Conservation (phyloP, 495 filamentous ascomycete species). For the Thermochaetoides thermophila region DNA sequence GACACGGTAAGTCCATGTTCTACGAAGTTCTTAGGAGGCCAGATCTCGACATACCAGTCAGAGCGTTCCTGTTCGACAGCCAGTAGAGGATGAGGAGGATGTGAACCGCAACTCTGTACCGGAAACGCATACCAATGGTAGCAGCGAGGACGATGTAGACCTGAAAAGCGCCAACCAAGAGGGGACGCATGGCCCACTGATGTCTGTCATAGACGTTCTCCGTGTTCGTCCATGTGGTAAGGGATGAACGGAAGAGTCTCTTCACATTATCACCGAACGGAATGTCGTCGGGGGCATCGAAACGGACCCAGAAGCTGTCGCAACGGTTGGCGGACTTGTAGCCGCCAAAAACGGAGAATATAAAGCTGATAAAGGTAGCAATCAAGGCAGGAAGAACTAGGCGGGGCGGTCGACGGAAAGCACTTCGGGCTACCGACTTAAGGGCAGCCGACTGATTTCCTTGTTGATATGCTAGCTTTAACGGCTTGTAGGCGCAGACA, state of each 20-base stretch:
- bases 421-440: slow-evolving; percentile 41
- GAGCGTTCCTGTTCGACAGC: slow-evolving; percentile 27
- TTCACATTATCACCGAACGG: slow-evolving; percentile 21
- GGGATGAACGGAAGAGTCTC: slow-evolving; percentile 30
- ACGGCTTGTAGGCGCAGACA: slow-evolving; percentile 49
- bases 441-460: slow-evolving; percentile 37
- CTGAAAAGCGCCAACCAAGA: slow-evolving; percentile 47
- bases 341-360: slow-evolving; percentile 38
- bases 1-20: slow-evolving; percentile 2
- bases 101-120: slow-evolving; percentile 39
- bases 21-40: background rate
- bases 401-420: slow-evolving; percentile 47
- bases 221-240: slow-evolving; percentile 42
- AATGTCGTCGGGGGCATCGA: slow-evolving; percentile 28
- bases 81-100: slow-evolving; percentile 37
- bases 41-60: slow-evolving; percentile 17
- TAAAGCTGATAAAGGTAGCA: slow-evolving; percentile 44
- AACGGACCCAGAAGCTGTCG: slow-evolving; percentile 45
- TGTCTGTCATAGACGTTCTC: slow-evolving; percentile 47
- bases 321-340: slow-evolving; percentile 39
- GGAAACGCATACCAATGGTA: slow-evolving; percentile 42
- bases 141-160: slow-evolving; percentile 43
- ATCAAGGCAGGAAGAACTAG: slow-evolving; percentile 45
- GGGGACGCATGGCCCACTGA: slow-evolving; percentile 49
- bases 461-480: slow-evolving; percentile 41